Evolutionary conservation across 2,329 filamentous ascomycete species (phyloP).

Genomic region (Botrytis aclada): DNA sequence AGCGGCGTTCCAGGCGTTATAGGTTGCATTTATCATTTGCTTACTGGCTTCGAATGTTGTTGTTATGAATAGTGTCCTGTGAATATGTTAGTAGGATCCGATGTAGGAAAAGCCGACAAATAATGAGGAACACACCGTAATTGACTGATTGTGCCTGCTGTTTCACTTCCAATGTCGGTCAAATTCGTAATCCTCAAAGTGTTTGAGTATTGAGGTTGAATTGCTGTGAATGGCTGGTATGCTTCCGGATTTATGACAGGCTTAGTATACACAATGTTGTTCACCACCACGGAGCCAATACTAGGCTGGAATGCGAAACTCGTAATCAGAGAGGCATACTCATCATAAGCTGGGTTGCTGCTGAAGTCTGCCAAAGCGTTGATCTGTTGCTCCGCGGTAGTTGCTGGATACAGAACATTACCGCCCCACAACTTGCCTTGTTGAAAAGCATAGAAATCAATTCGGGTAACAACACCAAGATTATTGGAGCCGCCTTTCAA

Average conservation of each 20-base stretch:
- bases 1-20: background rate
- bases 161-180: background rate
- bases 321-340: slow-evolving; percentile 9
- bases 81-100: background rate
- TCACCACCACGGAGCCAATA: background rate
- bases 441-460: slow-evolving; percentile 32
- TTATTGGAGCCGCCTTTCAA: slow-evolving; percentile 57
- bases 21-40: background rate
- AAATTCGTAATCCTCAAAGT: background rate
- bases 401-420: slow-evolving; percentile 10
- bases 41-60: slow-evolving; percentile 2
- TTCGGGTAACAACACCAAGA: slow-evolving; percentile 50
- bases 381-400: background rate
- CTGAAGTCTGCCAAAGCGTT: slow-evolving; percentile 1
- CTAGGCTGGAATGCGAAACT: background rate
- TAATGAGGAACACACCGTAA: background rate
- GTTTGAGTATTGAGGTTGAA: slow-evolving; percentile 6
- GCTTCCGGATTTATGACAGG: background rate
- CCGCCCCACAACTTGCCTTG: slow-evolving; percentile 22
- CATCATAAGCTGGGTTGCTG: background rate
- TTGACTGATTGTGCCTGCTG: background rate
- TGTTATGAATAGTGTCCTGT: background rate
- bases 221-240: slow-evolving; percentile 12
- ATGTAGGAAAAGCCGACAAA: background rate
- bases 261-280: slow-evolving; percentile 1